phyloP scores from a whole-genome alignment of 2,329 filamentous ascomycete genomes.

The Diaporthe vaccinii region DNA sequence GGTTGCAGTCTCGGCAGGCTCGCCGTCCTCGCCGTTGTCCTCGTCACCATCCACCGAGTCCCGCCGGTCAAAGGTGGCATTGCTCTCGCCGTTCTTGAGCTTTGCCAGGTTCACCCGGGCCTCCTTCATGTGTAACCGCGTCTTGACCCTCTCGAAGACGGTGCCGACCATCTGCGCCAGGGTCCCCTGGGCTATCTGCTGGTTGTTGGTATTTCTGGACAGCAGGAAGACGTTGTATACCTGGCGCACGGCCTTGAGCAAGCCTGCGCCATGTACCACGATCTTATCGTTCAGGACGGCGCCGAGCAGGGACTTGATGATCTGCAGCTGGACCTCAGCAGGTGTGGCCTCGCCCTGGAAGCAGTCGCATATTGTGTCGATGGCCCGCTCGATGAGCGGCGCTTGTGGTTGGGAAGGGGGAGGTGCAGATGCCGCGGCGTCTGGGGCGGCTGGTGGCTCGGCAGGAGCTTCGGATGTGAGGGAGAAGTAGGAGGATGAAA shows the following conservation, averaged over 20 bases:
- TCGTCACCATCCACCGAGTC: constrained; percentile 53
- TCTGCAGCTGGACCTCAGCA: constrained; percentile 94
- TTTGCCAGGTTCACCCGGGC: constrained; percentile 72
- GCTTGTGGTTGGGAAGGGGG: constrained; percentile 61
- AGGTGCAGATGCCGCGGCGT: constrained; percentile 63
- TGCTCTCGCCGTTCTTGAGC: constrained; percentile 66
- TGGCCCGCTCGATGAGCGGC: constrained; percentile 94
- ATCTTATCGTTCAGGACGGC: constrained; percentile 99
- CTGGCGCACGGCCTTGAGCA: constrained; percentile 95
- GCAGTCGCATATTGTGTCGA: constrained; percentile 99
- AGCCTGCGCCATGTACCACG: constrained; percentile 94
- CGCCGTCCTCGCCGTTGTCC: constrained; percentile 56
- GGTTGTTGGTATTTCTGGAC: constrained; percentile 92
- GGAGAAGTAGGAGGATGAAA: constrained; percentile 98
- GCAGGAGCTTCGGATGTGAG: constrained; percentile 64
- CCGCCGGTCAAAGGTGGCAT: constrained; percentile 64
- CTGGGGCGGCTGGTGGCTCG: constrained; percentile 57
- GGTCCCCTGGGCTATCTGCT: constrained; percentile 96
- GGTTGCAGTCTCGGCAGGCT: constrained; percentile 50
- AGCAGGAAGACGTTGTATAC: constrained; percentile 99
- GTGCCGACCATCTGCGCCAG: constrained; percentile 99
- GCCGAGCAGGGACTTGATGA: constrained; percentile 95
- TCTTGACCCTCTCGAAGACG: constrained; percentile 95
- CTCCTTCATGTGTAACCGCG: constrained; percentile 88
- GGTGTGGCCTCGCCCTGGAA: constrained; percentile 97